Base-by-base conservation (phyloP, 139 green algal species). In the Chlamydomonas schloesseri region DNA sequence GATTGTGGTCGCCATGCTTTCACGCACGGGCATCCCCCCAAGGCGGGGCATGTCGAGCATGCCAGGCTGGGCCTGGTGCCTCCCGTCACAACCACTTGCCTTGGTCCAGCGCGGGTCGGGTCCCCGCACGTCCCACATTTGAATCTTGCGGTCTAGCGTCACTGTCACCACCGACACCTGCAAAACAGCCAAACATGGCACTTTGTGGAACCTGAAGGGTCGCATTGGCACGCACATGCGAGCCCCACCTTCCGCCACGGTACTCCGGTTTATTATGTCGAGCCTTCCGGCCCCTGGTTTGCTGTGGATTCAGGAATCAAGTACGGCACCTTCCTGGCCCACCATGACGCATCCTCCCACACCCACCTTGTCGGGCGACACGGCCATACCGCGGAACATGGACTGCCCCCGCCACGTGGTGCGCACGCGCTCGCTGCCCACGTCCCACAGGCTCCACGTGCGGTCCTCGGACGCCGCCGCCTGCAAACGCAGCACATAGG, bases 91-190 rank as follows among this genome's bases (percentile, higher is more conserved):
- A 8, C 6, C 34, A 46, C 78, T 28, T 17, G 74, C 78, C 78
- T 84, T 75, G 14, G 74, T 89, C 50, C 73, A 71, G 1, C 72
- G 33, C 8, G 84, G 53, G 46, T 79, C 75, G 28, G 84, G 84
- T 2, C n/a, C 57, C 14, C 84, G 84, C 28, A 84, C 33, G 34
- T 89, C 84, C 74, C 75, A 89, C 75, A 84, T 47, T 21, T 64
- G 26, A 3, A 87, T 31, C 55, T 70, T 68, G 26, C 68, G 53
- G 64, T 90, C 87, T 65, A 78, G 50, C 9, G 71, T 67, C 0
- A 82, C 81, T 0, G 87, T 88, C 21, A 82, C 72, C 0, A 90
- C 81, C 11, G 87, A 85, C 55, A 90, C 81, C 87, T 90, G 87
- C n/a, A n/a, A n/a, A n/a, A n/a, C n/a, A n/a, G n/a, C n/a, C n/a